A percentile compares a stretch with the other conserved stretches of the same genome.
These are phyloP conservation scores for Lichtheimia ornata DNA, from an alignment of 371 early-diverging fungal genomes.

Conservation along the genomic window DNA sequence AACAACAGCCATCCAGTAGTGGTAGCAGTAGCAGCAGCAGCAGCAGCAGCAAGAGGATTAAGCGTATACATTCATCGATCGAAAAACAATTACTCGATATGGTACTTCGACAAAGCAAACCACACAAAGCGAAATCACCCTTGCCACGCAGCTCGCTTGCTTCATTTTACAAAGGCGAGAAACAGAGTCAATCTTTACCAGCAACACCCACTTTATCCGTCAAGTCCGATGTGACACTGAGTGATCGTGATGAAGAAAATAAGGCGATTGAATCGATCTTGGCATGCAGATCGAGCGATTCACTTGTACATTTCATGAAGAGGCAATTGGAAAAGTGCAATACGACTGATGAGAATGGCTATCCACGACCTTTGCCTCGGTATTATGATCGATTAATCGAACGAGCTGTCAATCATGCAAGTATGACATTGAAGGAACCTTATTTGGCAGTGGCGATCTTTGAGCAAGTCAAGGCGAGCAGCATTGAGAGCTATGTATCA, in stretches of 20 bases:
- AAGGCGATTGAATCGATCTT: slow-evolving; percentile 9
- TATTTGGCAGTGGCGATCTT: slow-evolving; percentile 49
- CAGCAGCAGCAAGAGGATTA: neutral
- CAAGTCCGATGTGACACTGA: neutral
- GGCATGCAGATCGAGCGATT: slow-evolving; percentile 13
- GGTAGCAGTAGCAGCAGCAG: neutral
- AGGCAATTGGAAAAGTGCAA: neutral
- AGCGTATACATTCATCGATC: slow-evolving; percentile 19
- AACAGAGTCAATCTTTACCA: neutral
- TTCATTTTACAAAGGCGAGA: slow-evolving; percentile 6
- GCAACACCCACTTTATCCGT: neutral
- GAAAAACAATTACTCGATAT: slow-evolving; percentile 31
- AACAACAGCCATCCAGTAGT: neutral
- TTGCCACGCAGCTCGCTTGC: slow-evolving; percentile 19
- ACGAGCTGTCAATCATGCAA: slow-evolving; percentile 36
- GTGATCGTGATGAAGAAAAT: slow-evolving; percentile 14
- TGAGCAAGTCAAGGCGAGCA: slow-evolving; percentile 39
- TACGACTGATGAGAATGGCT: slow-evolving; percentile 5
- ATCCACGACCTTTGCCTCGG: slow-evolving; percentile 13
- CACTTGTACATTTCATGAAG: slow-evolving; percentile 14
- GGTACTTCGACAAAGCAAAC: slow-evolving; percentile 11
- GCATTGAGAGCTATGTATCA: slow-evolving; percentile 37
- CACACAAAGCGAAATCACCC: slow-evolving; percentile 24
- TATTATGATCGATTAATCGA: slow-evolving; percentile 35
- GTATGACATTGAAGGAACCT: slow-evolving; percentile 31